These are phyloP conservation scores for Hemileccinum impolitum DNA, from an alignment of 768 basidiomycete species.

Conservation along the genomic window DNA sequence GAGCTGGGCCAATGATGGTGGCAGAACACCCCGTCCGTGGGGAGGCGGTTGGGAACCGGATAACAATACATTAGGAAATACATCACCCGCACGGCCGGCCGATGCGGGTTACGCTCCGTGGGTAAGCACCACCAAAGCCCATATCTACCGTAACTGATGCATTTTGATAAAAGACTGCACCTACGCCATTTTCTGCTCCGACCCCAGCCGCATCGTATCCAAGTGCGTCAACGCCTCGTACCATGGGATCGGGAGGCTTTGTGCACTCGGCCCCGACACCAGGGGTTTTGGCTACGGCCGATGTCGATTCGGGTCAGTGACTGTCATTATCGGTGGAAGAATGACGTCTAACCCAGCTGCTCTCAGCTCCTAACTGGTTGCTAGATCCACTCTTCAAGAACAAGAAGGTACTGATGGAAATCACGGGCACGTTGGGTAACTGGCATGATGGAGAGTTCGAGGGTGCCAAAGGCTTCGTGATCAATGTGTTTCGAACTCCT, in stretches of 20 bases:
- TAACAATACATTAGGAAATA: slow-evolving; percentile 24
- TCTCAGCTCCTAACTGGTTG: slow-evolving; percentile 27
- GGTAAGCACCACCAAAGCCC: slow-evolving; percentile 28
- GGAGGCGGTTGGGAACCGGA: slow-evolving; percentile 27
- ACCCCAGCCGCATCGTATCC: slow-evolving; percentile 29
- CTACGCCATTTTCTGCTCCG: slow-evolving; percentile 36
- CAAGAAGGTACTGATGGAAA: slow-evolving; percentile 30
- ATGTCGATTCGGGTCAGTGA: slow-evolving; percentile 29
- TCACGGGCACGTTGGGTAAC: slow-evolving; percentile 20
- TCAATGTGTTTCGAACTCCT: slow-evolving; percentile 22
- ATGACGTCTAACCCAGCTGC: slow-evolving; percentile 19
- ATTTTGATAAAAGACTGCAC: slow-evolving; percentile 28
- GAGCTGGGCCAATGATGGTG: slow-evolving; percentile 34
- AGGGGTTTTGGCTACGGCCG: slow-evolving; percentile 25
- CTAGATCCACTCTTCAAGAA: slow-evolving; percentile 24
- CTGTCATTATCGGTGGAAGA: not conserved
- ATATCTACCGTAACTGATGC: slow-evolving; percentile 12
- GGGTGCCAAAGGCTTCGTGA: slow-evolving; percentile 28
- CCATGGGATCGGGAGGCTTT: slow-evolving; percentile 22
- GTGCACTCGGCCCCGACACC: slow-evolving; percentile 31
- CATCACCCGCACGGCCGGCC: slow-evolving; percentile 33
- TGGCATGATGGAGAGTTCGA: slow-evolving; percentile 31
- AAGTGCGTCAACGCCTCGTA: slow-evolving; percentile 32
- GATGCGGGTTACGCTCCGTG: slow-evolving; percentile 29
- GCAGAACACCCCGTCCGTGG: slow-evolving; percentile 55